phyloP scores from a whole-genome alignment of 345 rosid species.

The Aethionema arabicum region DNA sequence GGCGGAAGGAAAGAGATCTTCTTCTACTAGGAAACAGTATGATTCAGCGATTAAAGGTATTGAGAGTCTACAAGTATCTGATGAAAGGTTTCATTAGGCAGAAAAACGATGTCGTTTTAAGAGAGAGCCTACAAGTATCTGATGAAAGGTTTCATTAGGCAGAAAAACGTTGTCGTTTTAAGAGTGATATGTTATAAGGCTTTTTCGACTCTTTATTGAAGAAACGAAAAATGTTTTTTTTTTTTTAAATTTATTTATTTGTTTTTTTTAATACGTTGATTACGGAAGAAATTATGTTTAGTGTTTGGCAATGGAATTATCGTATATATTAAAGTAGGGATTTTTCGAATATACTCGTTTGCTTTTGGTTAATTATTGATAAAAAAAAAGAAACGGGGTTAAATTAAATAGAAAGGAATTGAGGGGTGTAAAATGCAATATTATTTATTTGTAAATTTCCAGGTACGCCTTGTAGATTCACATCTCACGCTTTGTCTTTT shows the following conservation, averaged over 20 bases:
- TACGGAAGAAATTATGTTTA: conserved; percentile 3
- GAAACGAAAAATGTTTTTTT: conserved; percentile 13
- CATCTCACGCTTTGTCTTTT: conserved; percentile 2
- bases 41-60: conserved; percentile 69
- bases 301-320: conserved; percentile 14
- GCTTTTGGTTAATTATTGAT: too few species aligned
- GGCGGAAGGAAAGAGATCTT: conserved; percentile 57
- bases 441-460: conserved; percentile 18
- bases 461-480: neutral
- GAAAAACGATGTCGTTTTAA: neutral
- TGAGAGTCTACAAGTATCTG: conserved; percentile 53
- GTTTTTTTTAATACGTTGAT: neutral
- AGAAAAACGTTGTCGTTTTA: neutral
- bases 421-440: conserved; percentile 27
- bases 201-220: conserved; percentile 10
- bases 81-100: conserved; percentile 34
- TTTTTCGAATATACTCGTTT: too few species aligned
- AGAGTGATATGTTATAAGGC: neutral
- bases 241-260: neutral
- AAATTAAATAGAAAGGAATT: neutral
- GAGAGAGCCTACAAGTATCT: conserved; percentile 44
- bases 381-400: neutral
- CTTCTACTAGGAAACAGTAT: conserved; percentile 62
- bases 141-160: conserved; percentile 35
- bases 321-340: neutral